Percentiles rank a stretch among this genome's conserved stretches.
These are phyloP conservation scores for Crithidia fasciculata DNA, from an alignment of 208 protist species.

Conservation along the genomic window DNA sequence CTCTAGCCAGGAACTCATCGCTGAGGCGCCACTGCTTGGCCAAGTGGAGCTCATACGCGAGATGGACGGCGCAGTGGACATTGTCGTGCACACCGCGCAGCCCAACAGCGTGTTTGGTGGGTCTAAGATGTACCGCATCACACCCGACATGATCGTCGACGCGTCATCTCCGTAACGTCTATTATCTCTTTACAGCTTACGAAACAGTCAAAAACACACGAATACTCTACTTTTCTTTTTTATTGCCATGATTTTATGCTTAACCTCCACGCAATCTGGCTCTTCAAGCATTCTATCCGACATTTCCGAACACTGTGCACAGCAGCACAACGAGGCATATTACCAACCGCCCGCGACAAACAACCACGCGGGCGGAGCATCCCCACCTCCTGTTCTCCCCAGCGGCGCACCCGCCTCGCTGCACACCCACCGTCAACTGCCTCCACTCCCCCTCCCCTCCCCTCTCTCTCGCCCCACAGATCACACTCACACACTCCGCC, in stretches of 20 bases:
- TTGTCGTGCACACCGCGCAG: slow-evolving; percentile 22
- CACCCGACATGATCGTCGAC: slow-evolving; percentile 30
- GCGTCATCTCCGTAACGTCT: neutral
- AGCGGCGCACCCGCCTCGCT: too few relatives aligned
- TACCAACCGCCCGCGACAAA: too few relatives aligned
- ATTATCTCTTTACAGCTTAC: neutral
- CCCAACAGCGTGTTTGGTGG: slow-evolving; percentile 34
- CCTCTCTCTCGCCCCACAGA: neutral
- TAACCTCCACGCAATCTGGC: too few relatives aligned
- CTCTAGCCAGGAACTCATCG: slow-evolving; percentile 20
- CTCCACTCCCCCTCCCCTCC: too few relatives aligned
- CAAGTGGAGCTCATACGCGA: slow-evolving; percentile 19
- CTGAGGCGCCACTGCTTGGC: slow-evolving; percentile 13
- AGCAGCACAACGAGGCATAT: too few relatives aligned
- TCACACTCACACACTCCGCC: neutral
- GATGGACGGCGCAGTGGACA: slow-evolving; percentile 22
- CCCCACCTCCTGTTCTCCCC: too few relatives aligned
- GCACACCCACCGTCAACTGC: too few relatives aligned
- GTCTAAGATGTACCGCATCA: slow-evolving; percentile 34
- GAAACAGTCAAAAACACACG: neutral
- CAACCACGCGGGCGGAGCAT: too few relatives aligned
- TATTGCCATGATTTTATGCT: too few relatives aligned
- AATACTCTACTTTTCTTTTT: too few relatives aligned
- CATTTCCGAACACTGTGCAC: too few relatives aligned
- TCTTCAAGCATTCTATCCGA: too few relatives aligned